Percentiles rank a stretch among this genome's conserved stretches.
These are phyloP conservation scores for Pseudogymnoascus sp. DNA, from an alignment of 2,329 filamentous ascomycete species.

Conservation along the genomic window DNA sequence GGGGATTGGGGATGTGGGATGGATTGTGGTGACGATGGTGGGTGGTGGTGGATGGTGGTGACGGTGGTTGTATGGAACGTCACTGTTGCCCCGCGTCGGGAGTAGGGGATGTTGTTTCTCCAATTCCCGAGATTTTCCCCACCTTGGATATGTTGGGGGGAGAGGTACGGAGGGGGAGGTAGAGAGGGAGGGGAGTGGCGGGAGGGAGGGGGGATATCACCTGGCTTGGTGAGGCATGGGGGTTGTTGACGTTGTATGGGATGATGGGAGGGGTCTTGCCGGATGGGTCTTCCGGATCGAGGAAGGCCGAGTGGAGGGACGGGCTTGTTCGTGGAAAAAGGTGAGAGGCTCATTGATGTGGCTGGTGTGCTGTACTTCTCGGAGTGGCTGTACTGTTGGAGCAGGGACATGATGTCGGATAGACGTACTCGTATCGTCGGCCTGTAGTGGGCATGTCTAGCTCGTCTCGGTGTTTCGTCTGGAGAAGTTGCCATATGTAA, in stretches of 20 bases:
- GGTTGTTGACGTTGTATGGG: not conserved
- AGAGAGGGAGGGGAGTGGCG: not conserved
- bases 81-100: not conserved
- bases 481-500: not conserved
- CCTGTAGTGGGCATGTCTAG: not conserved
- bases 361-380: no score
- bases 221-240: not conserved
- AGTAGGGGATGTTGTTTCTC: not conserved
- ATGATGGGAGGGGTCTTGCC: not conserved
- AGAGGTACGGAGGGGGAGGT: not conserved
- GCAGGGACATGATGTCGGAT: not conserved
- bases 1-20: not conserved
- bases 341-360: not conserved
- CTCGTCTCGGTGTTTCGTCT: not conserved
- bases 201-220: not conserved
- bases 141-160: not conserved
- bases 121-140: not conserved
- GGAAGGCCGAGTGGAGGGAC: not conserved
- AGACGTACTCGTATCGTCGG: not conserved
- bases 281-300: not conserved
- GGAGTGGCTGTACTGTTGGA: no score
- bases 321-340: not conserved
- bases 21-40: not conserved
- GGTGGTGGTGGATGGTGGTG: not conserved
- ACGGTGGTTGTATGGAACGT: conserved; percentile 1